These are phyloP conservation scores for Camellia sinensis DNA, from an alignment of 148 eudicot species.

Conservation along the genomic window DNA sequence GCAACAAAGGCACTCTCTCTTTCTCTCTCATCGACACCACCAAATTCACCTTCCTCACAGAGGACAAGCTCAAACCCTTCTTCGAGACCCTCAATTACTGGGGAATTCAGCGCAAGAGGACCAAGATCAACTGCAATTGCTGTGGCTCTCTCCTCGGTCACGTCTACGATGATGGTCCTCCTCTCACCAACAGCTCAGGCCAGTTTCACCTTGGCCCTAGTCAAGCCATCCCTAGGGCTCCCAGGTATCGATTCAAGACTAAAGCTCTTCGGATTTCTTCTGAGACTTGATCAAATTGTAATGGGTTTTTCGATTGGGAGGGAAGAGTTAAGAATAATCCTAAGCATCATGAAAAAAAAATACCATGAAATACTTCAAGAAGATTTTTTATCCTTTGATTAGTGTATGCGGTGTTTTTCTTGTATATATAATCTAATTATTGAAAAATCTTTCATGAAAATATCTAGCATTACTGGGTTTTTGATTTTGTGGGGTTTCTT, in stretches of 20 bases:
- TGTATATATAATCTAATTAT: too few relatives aligned
- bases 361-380: too few relatives aligned
- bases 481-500: not conserved
- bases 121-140: slow-evolving; percentile 53
- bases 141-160: slow-evolving; percentile 57
- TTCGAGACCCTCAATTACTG: slow-evolving; percentile 81
- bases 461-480: not conserved
- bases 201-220: slow-evolving; percentile 80
- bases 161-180: slow-evolving; percentile 82
- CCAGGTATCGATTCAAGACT: slow-evolving; percentile 71
- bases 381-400: too few relatives aligned
- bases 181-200: slow-evolving; percentile 44
- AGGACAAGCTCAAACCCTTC: slow-evolving; percentile 74
- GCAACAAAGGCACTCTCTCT: slow-evolving; percentile 76
- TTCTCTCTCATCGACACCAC: slow-evolving; percentile 59
- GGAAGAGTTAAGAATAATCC: not conserved
- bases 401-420: too few relatives aligned
- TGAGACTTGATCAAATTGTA: slow-evolving; percentile 29
- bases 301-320: not conserved
- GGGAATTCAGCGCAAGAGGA: slow-evolving; percentile 81
- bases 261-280: slow-evolving; percentile 47
- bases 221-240: slow-evolving; percentile 68
- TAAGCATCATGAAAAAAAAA: not conserved
- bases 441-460: too few relatives aligned
- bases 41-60: slow-evolving; percentile 52